A percentile compares a stretch with the other conserved stretches of the same genome.
These are phyloP conservation scores for Hsuehochloa calcarea DNA, from an alignment of 176 grass and related monocot species.

Conservation along the genomic window DNA sequence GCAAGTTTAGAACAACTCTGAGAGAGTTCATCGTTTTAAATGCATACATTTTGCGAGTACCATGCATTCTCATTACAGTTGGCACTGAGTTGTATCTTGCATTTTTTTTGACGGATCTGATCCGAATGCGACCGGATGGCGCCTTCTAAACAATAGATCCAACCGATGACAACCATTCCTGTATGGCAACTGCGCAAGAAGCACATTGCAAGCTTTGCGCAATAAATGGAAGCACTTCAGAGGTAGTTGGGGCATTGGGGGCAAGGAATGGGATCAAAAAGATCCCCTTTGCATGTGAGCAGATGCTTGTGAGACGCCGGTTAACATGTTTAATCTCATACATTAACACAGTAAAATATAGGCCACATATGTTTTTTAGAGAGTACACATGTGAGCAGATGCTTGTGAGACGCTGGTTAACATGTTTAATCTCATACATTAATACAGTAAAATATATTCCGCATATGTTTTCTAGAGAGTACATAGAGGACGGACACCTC, in stretches of 20 bases:
- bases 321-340: conserved; percentile 2
- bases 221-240: conserved; percentile 10
- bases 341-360: conserved; percentile 7
- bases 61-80: not conserved
- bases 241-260: not conserved
- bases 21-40: not conserved
- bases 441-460: not conserved
- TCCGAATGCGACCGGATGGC: not conserved
- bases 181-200: not conserved
- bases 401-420: not conserved
- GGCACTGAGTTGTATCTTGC: conserved; percentile 11
- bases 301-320: conserved; percentile 20
- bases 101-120: not conserved
- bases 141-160: not conserved
- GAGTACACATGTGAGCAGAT: conserved; percentile 29
- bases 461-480: no score
- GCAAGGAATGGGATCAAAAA: not conserved
- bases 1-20: not conserved
- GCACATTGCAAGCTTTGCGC: not conserved
- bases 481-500: no score
- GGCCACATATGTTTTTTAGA: no score
- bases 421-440: conserved; percentile 7
- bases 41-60: not conserved
- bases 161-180: not conserved
- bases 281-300: conserved; percentile 6